Conservation (phyloP, 495 filamentous ascomycete species). For the Talaromyces borbonicus region DNA sequence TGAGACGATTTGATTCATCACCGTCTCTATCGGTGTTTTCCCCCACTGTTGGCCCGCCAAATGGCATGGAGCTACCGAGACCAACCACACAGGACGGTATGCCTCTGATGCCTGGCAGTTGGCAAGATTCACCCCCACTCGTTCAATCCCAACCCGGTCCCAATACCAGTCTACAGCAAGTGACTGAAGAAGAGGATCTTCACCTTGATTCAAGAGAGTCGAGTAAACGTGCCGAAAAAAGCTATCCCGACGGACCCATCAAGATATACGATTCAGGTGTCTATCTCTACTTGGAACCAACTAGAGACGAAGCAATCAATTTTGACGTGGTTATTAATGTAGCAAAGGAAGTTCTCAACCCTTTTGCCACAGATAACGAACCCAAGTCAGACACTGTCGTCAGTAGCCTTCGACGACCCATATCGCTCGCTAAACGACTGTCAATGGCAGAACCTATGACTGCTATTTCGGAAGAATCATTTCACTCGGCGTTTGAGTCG, state of each 20-base stretch:
- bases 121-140: conserved; percentile 18
- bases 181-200: conserved; percentile 65
- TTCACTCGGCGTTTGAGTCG: conserved; percentile 61
- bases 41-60: conserved; percentile 46
- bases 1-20: conserved; percentile 62
- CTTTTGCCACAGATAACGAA: conserved; percentile 44
- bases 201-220: conserved; percentile 63
- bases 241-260: conserved; percentile 87
- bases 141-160: conserved; percentile 5
- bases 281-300: conserved; percentile 85
- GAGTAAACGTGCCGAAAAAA: conserved; percentile 53
- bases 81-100: conserved; percentile 29
- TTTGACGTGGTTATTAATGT: conserved; percentile 96
- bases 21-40: conserved; percentile 53
- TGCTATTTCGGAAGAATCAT: conserved; percentile 57
- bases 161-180: conserved; percentile 21
- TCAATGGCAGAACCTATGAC: conserved; percentile 55
- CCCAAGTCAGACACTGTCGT: conserved; percentile 29
- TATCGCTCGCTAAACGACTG: conserved; percentile 25
- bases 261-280: conserved; percentile 91
- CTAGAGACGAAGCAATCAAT: conserved; percentile 66
- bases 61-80: conserved; percentile 55
- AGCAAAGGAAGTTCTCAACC: conserved; percentile 86
- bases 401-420: conserved; percentile 29
- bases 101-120: conserved; percentile 16